Evolutionary conservation across 768 basidiomycete species (phyloP), one percentile per base, ranked within the genome.

Genomic region (Suillus subalutaceus): DNA sequence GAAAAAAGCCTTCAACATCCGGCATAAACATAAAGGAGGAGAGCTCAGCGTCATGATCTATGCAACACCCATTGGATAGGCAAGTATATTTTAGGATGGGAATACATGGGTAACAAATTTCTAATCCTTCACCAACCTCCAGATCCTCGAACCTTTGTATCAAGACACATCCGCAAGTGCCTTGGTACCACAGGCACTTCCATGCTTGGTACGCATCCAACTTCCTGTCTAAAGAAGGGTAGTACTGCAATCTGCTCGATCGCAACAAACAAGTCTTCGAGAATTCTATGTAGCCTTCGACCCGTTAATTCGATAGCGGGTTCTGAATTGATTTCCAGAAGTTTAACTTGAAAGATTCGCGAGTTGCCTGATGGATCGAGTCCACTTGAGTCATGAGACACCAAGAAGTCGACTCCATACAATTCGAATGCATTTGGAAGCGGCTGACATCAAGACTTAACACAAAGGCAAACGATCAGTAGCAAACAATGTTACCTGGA

Each of bases 261-360:
- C 1, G 87, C 84, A 41, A 79, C 79, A 79, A 97, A 97, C 63
- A 97, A 80, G 69, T 92, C 91, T 70, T 90, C 86, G 63, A 97
- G 79, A 55, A 96, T 87, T 86, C 91, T 91, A 20, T 87, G 85
- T 43, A 98, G 79, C 37, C 94, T 84, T 43, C 89, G 85, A 1
- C 96, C 97, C 0, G 96, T 96, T 63, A 97, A 85, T 72, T 96
- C 93, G 66, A 99, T 97, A 53, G 97, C 97, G 1, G 97, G 97
- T 69, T 96, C 96, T 7, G 97, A 89, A 74, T 99, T 99, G 72
- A 97, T 83, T 77, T 99, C 97, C 38, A 98, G 83, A 2, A 98
- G 80, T 64, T 90, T 88, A 18, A 94, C 88, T 67, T 86, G 83
- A 64, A 88, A 85, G 9, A 75, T 72, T 7, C 63, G 64, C 15